Percentiles rank a stretch among this genome's conserved stretches.
phyloP scores from a whole-genome alignment of 306 rosid genomes.

The Ormosia emarginata region DNA sequence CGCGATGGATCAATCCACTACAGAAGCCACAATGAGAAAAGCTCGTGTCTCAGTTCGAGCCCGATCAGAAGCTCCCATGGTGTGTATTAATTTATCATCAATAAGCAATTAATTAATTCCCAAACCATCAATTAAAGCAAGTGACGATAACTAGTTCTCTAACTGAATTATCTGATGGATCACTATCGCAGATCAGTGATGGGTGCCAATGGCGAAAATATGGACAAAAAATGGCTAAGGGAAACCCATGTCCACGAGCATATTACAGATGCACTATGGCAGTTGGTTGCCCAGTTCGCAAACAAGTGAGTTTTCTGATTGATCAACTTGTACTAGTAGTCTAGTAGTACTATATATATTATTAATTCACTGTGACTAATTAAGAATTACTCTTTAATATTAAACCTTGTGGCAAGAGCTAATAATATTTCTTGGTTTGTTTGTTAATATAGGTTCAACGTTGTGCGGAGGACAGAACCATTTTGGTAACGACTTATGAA shows the following conservation, averaged over 20 bases:
- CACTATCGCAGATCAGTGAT: constrained; percentile 66
- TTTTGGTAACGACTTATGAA: constrained; percentile 88
- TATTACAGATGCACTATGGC: constrained; percentile 98
- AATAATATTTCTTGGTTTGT: background rate
- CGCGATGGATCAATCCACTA: constrained; percentile 49
- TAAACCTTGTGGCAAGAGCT: background rate
- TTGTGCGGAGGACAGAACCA: constrained; percentile 79
- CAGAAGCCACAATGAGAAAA: constrained; percentile 93
- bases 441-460: constrained; percentile 72
- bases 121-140: background rate
- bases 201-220: constrained; percentile 99
- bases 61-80: constrained; percentile 96
- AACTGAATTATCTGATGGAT: background rate
- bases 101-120: background rate
- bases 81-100: background rate
- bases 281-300: constrained; percentile 94
- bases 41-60: constrained; percentile 98
- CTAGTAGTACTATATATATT: too few species aligned
- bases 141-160: background rate
- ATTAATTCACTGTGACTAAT: too few species aligned
- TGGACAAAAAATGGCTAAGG: constrained; percentile 96
- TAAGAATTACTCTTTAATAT: background rate
- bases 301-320: constrained; percentile 59
- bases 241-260: constrained; percentile 97
- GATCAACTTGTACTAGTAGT: background rate